Conservation (phyloP, 164 flowering plant species). For the Berberis vulgaris region DNA sequence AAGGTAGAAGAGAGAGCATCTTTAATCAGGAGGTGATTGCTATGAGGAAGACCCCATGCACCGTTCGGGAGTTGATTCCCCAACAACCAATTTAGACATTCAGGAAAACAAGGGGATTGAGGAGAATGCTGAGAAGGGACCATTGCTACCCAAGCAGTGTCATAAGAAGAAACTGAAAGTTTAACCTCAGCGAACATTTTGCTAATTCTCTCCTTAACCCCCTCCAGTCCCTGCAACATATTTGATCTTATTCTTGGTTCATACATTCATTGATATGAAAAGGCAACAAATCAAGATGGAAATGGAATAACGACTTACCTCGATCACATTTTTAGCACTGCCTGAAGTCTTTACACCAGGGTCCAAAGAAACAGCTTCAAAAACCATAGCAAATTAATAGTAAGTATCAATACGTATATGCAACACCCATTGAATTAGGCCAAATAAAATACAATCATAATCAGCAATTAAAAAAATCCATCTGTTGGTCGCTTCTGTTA, state of each 20-base stretch:
- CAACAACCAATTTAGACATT: slow-evolving; percentile 36
- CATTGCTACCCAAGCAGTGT: slow-evolving; percentile 55
- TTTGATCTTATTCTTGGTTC: neutral
- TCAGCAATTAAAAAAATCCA: too few relatives aligned
- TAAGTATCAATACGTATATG: too few relatives aligned
- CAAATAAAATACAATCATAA: too few relatives aligned
- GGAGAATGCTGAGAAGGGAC: slow-evolving; percentile 18
- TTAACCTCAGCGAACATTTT: neutral
- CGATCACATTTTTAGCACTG: too few relatives aligned
- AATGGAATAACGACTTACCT: too few relatives aligned
- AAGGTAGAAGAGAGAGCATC: slow-evolving; percentile 66
- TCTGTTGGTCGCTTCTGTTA: too few relatives aligned
- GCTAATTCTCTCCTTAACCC: neutral
- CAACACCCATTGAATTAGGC: too few relatives aligned
- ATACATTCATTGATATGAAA: neutral
- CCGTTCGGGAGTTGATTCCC: slow-evolving; percentile 30
- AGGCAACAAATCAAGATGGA: neutral
- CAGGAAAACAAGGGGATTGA: slow-evolving; percentile 22
- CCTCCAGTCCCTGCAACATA: neutral
- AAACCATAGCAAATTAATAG: too few relatives aligned
- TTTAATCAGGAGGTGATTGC: slow-evolving; percentile 36
- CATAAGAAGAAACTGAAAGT: slow-evolving; percentile 37
- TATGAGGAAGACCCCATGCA: slow-evolving; percentile 52
- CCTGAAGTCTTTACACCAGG: too few relatives aligned
- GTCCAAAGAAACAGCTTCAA: too few relatives aligned